Conservation (phyloP, 176 grass and related monocot genomes). For the Guadua angustifolia region DNA sequence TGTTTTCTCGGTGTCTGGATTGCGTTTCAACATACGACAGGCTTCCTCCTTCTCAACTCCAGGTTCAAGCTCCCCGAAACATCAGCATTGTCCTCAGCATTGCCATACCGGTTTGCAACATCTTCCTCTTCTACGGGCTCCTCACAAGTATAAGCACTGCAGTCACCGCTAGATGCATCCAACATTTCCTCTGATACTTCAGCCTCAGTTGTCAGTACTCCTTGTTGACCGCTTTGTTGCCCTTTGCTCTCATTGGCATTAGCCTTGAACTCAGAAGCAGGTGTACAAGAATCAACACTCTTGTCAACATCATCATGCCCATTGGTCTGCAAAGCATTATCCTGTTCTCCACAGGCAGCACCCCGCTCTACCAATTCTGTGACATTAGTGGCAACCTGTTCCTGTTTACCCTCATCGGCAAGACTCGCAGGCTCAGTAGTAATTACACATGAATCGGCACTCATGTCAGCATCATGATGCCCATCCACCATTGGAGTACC, state of each 20-base stretch:
- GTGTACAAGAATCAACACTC: slow-evolving; percentile 34
- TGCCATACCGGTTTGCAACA: not conserved
- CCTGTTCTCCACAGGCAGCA: slow-evolving; percentile 8
- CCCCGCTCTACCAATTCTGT: slow-evolving; percentile 3
- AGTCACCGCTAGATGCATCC: not conserved
- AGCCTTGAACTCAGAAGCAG: slow-evolving; percentile 6
- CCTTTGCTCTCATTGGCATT: not conserved
- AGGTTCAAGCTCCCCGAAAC: slow-evolving; percentile 13
- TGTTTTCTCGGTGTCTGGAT: slow-evolving; percentile 66
- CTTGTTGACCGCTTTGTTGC: slow-evolving; percentile 21
- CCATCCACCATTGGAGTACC: not conserved
- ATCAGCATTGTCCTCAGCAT: slow-evolving; percentile 6
- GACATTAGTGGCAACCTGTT: not conserved
- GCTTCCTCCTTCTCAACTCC: slow-evolving; percentile 78
- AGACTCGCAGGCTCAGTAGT: not conserved
- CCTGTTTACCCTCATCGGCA: slow-evolving; percentile 10
- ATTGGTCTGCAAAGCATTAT: slow-evolving; percentile 29
- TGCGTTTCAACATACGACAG: slow-evolving; percentile 61
- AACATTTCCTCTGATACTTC: not conserved
- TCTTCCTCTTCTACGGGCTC: slow-evolving; percentile 24
- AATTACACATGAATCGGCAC: slow-evolving; percentile 28
- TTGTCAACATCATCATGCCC: slow-evolving; percentile 1
- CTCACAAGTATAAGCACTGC: not conserved
- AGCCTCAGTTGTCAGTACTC: not conserved
- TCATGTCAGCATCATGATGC: not conserved